Percentiles rank a stretch among this genome's conserved stretches.
Evolutionary conservation across 306 rosid species (phyloP).

Genomic region (Cucumis sativus): DNA sequence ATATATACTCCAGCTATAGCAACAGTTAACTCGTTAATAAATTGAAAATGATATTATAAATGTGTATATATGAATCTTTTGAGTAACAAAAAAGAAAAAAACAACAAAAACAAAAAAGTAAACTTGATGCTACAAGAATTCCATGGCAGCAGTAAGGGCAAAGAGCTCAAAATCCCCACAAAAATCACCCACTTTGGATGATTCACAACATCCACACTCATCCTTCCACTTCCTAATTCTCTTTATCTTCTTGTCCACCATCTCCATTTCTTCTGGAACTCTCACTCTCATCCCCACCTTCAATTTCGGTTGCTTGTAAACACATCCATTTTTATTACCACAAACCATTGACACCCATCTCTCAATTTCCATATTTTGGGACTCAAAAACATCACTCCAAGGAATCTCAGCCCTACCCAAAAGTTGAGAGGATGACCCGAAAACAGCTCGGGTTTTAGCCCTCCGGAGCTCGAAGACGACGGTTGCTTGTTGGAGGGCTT

Average conservation of each 20-base stretch:
- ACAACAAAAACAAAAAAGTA: neutral
- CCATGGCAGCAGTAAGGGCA: slow-evolving; percentile 45
- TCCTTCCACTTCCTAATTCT: slow-evolving; percentile 17
- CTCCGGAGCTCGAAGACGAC: slow-evolving; percentile 59
- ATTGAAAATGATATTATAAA: too few relatives aligned
- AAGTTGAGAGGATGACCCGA: slow-evolving; percentile 31
- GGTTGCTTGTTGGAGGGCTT: slow-evolving; percentile 33
- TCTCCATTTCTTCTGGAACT: slow-evolving; percentile 5
- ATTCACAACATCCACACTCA: slow-evolving; percentile 56
- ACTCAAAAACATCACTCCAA: slow-evolving; percentile 47
- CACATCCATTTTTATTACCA: neutral
- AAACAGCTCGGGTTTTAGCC: slow-evolving; percentile 23
- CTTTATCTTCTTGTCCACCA: slow-evolving; percentile 5
- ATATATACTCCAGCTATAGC: too few relatives aligned
- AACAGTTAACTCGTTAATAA: too few relatives aligned
- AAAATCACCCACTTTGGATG: slow-evolving; percentile 25
- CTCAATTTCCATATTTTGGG: slow-evolving; percentile 46
- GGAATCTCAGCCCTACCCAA: slow-evolving; percentile 55
- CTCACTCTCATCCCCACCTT: slow-evolving; percentile 36
- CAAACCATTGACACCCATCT: slow-evolving; percentile 48
- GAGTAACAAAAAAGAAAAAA: neutral
- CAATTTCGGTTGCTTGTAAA: slow-evolving; percentile 19
- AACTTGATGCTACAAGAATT: slow-evolving; percentile 10
- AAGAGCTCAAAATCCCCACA: slow-evolving; percentile 40
- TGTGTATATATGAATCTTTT: too few relatives aligned